Evolutionary conservation across 345 rosid genomes (phyloP), one percentile per base, ranked within the genome.

Genomic region (Toxicodendron radicans): DNA sequence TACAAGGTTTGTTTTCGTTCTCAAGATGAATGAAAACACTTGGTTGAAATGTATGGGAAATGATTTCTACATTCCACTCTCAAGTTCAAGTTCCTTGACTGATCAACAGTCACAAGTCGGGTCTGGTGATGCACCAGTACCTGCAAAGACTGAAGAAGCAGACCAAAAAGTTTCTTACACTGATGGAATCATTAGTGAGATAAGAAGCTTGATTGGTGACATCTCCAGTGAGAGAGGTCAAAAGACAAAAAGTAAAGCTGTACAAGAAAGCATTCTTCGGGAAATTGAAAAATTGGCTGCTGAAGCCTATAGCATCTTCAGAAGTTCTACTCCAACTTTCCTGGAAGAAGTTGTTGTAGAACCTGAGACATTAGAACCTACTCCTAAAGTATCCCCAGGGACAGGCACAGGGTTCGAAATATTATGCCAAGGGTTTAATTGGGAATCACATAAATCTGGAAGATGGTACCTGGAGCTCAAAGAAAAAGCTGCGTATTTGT

Each of bases 211-310:
- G 83, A 92, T 86, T 21, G 85, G 75, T 76, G 95, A 75, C 80
- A 81, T 95, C 83, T 86, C 91, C 65, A 76, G 87, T 65, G 89
- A 85, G 68, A 89, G 87, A 77, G 79, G 61, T 66, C 85, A 72
- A 80, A 85, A 73, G 77, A 82, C 73, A 30, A 85, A 91, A 78
- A 86, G 80, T 58, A 95, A 87, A 84, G 95, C 85, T 87, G 88
- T 79, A 75, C 92, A 95, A 63, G 90, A 85, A 84, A 90, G 83
- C 78, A 92, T 95, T 86, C 97, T 95, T 65, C 91, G 86, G 71
- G 97, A 95, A 78, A 95, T 95, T 68, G 99, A 95, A 85, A 92
- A 90, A 80, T 86, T 95, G 84, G 99, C 99, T 75, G 97, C 99
- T 14, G 97, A 95, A 86, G 99, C 99, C 64, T 95, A 95, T 76